Percentiles rank a stretch among this genome's conserved stretches.
These are phyloP conservation scores for Sugiyamaella boreocaroliniensis DNA, from an alignment of 805 yeast genomes.

Conservation along the genomic window DNA sequence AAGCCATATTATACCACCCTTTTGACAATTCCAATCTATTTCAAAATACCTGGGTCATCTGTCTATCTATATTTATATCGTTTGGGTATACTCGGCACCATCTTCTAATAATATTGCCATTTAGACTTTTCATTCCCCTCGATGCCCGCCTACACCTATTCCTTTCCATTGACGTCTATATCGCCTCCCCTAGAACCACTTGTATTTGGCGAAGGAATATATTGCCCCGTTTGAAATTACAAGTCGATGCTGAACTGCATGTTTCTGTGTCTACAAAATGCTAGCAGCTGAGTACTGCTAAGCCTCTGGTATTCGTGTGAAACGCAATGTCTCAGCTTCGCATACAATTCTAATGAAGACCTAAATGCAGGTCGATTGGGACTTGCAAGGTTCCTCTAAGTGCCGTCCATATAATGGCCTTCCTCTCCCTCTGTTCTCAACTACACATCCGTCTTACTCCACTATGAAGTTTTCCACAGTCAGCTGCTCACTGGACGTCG, in stretches of 20 bases:
- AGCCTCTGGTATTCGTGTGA: not conserved
- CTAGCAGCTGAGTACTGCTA: no score
- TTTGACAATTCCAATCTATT: not conserved
- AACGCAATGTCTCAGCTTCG: not conserved
- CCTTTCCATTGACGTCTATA: no score
- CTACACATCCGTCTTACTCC: not conserved
- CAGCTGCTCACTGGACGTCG: constrained; percentile 4
- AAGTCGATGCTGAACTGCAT: no score
- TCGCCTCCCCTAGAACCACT: no score
- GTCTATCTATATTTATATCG: not conserved
- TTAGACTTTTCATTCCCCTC: not conserved
- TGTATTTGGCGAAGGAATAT: no score
- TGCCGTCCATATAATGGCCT: not conserved
- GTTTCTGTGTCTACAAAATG: no score
- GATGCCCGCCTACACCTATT: no score
- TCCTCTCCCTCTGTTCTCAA: not conserved
- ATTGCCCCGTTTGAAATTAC: no score
- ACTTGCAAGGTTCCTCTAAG: not conserved
- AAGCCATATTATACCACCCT: not conserved
- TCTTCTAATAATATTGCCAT: not conserved
- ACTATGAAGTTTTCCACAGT: not conserved
- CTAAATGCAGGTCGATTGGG: not conserved
- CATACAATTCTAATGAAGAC: not conserved
- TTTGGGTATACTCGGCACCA: not conserved
- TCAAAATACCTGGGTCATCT: not conserved